Percentiles rank a stretch among this genome's conserved stretches.
Conservation (phyloP, 495 filamentous ascomycete genomes). For the Rusavskia elegans region DNA sequence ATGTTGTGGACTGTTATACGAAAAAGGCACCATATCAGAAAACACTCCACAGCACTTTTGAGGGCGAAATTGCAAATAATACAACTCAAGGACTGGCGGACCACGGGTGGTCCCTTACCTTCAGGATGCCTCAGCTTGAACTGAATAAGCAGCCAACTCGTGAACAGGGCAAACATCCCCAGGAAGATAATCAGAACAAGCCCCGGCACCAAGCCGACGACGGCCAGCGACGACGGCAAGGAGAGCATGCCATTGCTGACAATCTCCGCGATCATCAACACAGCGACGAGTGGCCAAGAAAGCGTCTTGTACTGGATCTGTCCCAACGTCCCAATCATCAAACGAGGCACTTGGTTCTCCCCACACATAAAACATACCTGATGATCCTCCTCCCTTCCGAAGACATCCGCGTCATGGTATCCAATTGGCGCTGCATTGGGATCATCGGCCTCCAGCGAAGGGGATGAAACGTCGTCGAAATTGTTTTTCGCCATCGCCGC, state of each 20-base stretch:
- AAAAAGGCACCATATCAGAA: too few relatives aligned
- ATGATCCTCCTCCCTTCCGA: conserved; percentile 23
- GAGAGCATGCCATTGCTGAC: conserved; percentile 46
- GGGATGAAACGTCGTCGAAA: neutral
- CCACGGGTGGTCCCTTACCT: neutral
- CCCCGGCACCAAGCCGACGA: conserved; percentile 40
- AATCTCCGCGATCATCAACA: conserved; percentile 48
- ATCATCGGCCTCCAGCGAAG: conserved; percentile 3
- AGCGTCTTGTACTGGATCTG: conserved; percentile 43
- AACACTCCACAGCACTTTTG: neutral
- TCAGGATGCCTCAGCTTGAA: conserved; percentile 29
- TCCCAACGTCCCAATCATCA: neutral
- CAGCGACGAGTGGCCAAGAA: conserved; percentile 34
- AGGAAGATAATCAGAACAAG: conserved; percentile 22
- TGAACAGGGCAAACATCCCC: conserved; percentile 23
- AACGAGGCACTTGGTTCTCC: neutral
- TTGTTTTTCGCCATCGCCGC: conserved; percentile 1
- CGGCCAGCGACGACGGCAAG: conserved; percentile 35
- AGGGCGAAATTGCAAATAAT: neutral
- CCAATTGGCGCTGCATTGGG: neutral
- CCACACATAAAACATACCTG: conserved; percentile 7
- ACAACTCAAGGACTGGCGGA: too few relatives aligned
- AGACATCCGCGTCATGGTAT: conserved; percentile 15
- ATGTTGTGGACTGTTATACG: conserved; percentile 35
- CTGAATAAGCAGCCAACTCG: conserved; percentile 22